Evolutionary conservation across 2,329 filamentous ascomycete genomes (phyloP).

Genomic region (Curvularia eragrostidis): DNA sequence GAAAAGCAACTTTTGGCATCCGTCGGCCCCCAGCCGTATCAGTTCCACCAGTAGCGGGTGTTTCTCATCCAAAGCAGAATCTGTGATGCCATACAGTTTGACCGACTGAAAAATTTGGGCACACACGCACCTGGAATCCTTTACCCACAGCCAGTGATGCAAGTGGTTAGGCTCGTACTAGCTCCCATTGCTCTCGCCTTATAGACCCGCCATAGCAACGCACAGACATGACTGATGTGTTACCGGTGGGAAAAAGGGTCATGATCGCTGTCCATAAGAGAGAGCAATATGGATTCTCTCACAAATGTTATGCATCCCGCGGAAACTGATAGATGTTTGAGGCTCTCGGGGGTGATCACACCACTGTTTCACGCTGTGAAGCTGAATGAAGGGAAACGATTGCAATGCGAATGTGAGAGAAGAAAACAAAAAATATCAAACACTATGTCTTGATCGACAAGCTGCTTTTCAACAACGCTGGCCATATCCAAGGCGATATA

Average conservation of each 20-base stretch:
- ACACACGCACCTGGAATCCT: background rate
- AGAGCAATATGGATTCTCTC: background rate
- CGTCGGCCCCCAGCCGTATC: conserved; percentile 44
- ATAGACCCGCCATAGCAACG: background rate
- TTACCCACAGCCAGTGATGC: background rate
- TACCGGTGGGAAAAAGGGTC: background rate
- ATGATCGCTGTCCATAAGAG: background rate
- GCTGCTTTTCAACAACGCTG: background rate
- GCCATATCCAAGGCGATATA: background rate
- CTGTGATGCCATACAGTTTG: conserved; percentile 8
- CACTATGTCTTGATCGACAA: background rate
- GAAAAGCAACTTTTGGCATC: conserved; percentile 41
- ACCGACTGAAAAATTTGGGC: background rate
- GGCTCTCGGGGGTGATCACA: background rate
- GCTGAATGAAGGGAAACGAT: background rate
- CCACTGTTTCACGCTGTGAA: background rate
- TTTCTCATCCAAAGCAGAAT: conserved; percentile 16
- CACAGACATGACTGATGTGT: background rate
- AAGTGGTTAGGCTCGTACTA: background rate
- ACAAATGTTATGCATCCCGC: background rate
- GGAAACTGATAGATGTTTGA: background rate
- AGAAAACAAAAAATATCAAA: background rate
- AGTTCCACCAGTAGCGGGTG: conserved; percentile 12
- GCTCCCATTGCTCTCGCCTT: background rate
- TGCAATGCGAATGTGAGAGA: background rate